These are phyloP conservation scores for Inga laurina DNA, from an alignment of 306 rosid genomes.

Conservation along the genomic window DNA sequence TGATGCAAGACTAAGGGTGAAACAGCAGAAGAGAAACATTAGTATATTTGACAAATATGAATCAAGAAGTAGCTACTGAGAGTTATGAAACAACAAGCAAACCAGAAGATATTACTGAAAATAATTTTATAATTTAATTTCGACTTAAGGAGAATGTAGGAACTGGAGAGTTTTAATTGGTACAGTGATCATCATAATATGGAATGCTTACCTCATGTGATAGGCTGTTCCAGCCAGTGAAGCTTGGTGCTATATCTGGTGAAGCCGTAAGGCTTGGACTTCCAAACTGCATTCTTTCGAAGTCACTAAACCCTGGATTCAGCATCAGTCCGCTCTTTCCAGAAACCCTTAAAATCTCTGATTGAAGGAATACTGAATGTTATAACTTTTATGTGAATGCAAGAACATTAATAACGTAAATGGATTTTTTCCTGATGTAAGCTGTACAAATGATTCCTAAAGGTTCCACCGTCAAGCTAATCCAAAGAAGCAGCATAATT, in stretches of 20 bases:
- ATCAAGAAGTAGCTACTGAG: background rate
- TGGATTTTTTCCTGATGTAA: background rate
- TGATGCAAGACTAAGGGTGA: background rate
- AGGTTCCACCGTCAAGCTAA: background rate
- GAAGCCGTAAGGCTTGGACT: conserved; percentile 46
- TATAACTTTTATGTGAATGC: conserved; percentile 20
- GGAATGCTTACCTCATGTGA: conserved; percentile 49
- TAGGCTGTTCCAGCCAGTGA: conserved; percentile 49
- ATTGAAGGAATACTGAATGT: conserved; percentile 8
- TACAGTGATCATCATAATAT: background rate
- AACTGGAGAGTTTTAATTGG: background rate
- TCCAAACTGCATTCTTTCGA: conserved; percentile 42
- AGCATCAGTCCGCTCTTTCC: conserved; percentile 50
- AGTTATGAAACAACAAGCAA: background rate
- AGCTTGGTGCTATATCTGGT: conserved; percentile 39
- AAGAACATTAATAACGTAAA: conserved; percentile 4
- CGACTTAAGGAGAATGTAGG: conserved; percentile 8
- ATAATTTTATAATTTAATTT: background rate
- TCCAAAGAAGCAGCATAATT: conserved; percentile 16
- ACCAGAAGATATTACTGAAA: background rate
- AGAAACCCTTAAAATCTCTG: conserved; percentile 55
- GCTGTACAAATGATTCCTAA: background rate
- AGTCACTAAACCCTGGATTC: conserved; percentile 48
- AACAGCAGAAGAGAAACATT: background rate
- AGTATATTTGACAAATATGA: conserved; percentile 7